Conservation (phyloP, 176 grass and related monocot genomes). For the Oropetium thomaeum region DNA sequence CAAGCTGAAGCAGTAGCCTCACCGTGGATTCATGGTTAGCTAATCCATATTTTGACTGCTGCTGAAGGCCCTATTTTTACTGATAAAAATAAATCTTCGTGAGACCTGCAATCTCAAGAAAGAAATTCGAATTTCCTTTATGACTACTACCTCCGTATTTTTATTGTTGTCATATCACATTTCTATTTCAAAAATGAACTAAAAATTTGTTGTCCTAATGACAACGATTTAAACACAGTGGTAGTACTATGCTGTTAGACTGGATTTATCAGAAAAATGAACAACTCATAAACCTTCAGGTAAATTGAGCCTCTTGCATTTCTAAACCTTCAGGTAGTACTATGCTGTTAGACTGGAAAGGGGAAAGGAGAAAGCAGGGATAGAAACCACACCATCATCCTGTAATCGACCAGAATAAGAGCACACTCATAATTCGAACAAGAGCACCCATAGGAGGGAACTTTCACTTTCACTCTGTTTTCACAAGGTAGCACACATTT, state of each 20-base stretch:
- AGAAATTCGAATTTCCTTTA: neutral
- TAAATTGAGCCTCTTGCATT: constrained; percentile 1
- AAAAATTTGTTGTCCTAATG: no score
- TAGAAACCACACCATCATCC: constrained; percentile 22
- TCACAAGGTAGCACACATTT: constrained; percentile 16
- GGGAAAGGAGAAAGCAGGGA: neutral
- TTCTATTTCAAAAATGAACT: no score
- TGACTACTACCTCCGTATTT: no score
- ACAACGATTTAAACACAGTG: no score
- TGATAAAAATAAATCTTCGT: neutral
- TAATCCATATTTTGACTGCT: neutral
- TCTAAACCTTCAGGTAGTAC: no score
- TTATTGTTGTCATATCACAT: no score
- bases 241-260: neutral
- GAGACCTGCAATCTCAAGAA: neutral
- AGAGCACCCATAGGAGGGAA: constrained; percentile 2
- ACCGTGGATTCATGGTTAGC: neutral
- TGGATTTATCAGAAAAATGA: neutral
- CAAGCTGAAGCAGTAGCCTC: neutral
- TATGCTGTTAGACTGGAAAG: no score
- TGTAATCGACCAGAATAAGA: constrained; percentile 16
- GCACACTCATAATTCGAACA: constrained; percentile 23
- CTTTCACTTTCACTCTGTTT: neutral
- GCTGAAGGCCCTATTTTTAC: neutral
- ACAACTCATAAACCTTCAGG: neutral